Percentiles rank a stretch among this genome's conserved stretches.
These are phyloP conservation scores for Aspergillus tanneri DNA, from an alignment of 2,329 filamentous ascomycete genomes.

Conservation along the genomic window DNA sequence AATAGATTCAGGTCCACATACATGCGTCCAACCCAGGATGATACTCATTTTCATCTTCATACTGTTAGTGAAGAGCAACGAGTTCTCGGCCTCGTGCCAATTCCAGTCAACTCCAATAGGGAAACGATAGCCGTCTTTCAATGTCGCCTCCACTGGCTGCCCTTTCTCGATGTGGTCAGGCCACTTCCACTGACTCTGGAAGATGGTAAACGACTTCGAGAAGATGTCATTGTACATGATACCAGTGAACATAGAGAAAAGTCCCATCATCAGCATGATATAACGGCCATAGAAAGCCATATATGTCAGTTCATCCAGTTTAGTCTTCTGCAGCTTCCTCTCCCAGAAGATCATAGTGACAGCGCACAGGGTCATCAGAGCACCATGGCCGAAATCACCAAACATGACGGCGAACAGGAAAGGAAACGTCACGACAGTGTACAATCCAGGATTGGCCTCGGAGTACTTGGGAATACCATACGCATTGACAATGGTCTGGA, in stretches of 20 bases:
- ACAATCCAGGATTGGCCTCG: conserved; percentile 93
- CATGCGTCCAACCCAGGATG: conserved; percentile 88
- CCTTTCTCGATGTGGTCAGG: conserved; percentile 67
- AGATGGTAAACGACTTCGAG: conserved; percentile 86
- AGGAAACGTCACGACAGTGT: conserved; percentile 96
- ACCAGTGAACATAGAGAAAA: conserved; percentile 96
- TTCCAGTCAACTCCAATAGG: conserved; percentile 94
- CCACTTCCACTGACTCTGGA: conserved; percentile 87
- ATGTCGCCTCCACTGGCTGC: conserved; percentile 62
- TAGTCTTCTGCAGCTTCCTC: conserved; percentile 74
- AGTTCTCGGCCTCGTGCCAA: conserved; percentile 95
- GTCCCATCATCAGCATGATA: conserved; percentile 96
- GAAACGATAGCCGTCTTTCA: conserved; percentile 78
- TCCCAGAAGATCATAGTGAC: conserved; percentile 96
- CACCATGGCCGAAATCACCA: conserved; percentile 91
- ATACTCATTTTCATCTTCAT: conserved; percentile 99
- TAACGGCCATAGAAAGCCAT: conserved; percentile 99
- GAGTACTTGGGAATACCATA: conserved; percentile 97
- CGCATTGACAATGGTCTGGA: conserved; percentile 98
- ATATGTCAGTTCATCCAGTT: conserved; percentile 93
- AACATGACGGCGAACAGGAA: conserved; percentile 99
- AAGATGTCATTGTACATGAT: conserved; percentile 98
- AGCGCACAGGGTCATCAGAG: conserved; percentile 82
- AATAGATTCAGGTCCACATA: conserved; percentile 30
- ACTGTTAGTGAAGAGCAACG: conserved; percentile 93